A percentile compares a stretch with the other conserved stretches of the same genome.
Evolutionary conservation across 2,329 filamentous ascomycete genomes (phyloP).

Genomic region (Ramularia collo-cygni): DNA sequence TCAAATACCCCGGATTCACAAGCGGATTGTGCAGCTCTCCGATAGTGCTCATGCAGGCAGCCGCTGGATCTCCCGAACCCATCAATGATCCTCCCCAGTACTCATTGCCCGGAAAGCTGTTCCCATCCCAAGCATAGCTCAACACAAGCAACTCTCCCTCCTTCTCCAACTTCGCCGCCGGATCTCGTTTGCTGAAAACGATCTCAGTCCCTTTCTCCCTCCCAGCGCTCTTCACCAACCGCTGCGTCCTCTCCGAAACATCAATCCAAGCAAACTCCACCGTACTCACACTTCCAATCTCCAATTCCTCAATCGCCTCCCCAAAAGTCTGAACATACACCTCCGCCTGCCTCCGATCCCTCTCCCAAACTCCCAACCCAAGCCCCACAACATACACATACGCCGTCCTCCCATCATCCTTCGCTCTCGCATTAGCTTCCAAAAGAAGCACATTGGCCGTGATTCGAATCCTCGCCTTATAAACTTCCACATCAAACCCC

Average conservation of each 20-base stretch:
- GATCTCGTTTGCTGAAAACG: slow-evolving; percentile 25
- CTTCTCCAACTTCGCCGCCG: slow-evolving; percentile 22
- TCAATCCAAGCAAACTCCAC: slow-evolving; percentile 29
- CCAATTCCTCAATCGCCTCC: slow-evolving; percentile 15
- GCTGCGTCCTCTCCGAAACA: slow-evolving; percentile 6
- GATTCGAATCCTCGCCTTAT: slow-evolving; percentile 25
- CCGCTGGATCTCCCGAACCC: slow-evolving; percentile 28
- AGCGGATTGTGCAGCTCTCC: slow-evolving; percentile 29
- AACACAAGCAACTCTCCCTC: slow-evolving; percentile 23
- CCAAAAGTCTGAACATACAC: slow-evolving; percentile 24
- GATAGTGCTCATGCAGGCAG: slow-evolving; percentile 30
- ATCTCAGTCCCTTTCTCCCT: slow-evolving; percentile 15
- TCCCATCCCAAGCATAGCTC: slow-evolving; percentile 32
- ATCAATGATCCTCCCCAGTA: slow-evolving; percentile 26
- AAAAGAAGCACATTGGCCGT: slow-evolving; percentile 26
- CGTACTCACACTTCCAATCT: slow-evolving; percentile 15
- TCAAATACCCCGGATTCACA: slow-evolving; percentile 21
- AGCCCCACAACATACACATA: slow-evolving; percentile 29
- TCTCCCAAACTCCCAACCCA: slow-evolving; percentile 30
- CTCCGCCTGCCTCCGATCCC: slow-evolving; percentile 15
- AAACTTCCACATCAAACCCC: slow-evolving; percentile 19
- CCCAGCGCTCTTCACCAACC: slow-evolving; percentile 8
- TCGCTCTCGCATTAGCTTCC: slow-evolving; percentile 23
- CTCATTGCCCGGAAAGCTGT: slow-evolving; percentile 31
- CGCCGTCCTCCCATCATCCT: slow-evolving; percentile 17